Percentiles rank a stretch among this genome's conserved stretches.
These are phyloP conservation scores for Selenicereus undatus DNA, from an alignment of 148 eudicot genomes.

Conservation along the genomic window DNA sequence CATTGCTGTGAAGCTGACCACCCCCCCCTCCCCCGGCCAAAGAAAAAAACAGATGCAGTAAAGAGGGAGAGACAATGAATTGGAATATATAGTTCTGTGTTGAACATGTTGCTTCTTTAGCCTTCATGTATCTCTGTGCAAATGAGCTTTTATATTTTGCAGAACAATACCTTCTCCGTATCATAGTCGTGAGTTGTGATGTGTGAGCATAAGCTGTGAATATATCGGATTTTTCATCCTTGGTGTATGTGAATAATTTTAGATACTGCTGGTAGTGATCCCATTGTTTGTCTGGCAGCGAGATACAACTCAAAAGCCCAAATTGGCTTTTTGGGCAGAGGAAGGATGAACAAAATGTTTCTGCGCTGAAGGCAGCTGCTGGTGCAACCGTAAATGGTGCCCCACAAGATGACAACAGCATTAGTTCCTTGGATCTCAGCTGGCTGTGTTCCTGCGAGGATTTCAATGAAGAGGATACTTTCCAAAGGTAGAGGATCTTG, in stretches of 20 bases:
- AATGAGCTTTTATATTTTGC: neutral
- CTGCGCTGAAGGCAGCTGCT: constrained; percentile 41
- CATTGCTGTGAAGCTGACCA: neutral
- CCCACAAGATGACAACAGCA: constrained; percentile 33
- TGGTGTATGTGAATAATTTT: neutral
- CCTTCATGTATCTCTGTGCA: neutral
- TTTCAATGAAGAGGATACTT: constrained; percentile 62
- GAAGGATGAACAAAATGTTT: constrained; percentile 57
- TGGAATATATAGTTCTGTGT: neutral
- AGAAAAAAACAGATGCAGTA: neutral
- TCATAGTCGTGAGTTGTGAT: neutral
- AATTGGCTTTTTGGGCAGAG: constrained; percentile 96
- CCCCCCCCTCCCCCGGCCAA: too few species aligned
- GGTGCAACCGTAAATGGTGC: constrained; percentile 35
- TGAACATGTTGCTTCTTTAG: neutral
- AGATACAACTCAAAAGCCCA: constrained; percentile 95
- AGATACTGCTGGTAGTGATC: neutral
- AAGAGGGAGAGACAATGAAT: neutral
- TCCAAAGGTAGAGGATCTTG: constrained; percentile 44
- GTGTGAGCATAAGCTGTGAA: neutral
- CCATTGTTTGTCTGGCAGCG: constrained; percentile 44
- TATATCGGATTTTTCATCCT: neutral
- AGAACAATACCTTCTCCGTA: neutral
- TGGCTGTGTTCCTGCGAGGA: constrained; percentile 54
- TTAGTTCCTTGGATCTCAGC: constrained; percentile 45